Base-by-base conservation (phyloP, 23 red algal species). In the Cyanidioschyzon merolae region DNA sequence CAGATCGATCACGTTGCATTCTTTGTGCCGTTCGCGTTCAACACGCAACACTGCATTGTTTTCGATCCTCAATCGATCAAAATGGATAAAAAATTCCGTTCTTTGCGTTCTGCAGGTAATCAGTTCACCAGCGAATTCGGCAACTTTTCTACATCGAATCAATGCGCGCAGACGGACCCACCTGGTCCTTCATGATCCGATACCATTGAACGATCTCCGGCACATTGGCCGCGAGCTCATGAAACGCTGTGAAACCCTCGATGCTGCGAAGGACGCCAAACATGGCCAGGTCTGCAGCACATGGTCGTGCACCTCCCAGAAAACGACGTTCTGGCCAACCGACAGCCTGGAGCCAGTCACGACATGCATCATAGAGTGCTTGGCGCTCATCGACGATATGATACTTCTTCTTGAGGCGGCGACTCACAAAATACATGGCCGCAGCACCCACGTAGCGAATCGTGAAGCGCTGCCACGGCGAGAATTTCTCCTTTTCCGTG, bases 351-450 rank as follows among this genome's bases (percentile, higher is more conserved):
- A 79, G 76, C 88, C 88, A 98, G 26, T 80, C 59, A 34, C 75
- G 58, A 12, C 90, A 76, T 18, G 83, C 94, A 17, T 75, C 71
- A 40, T 89, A 86, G 31, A 98, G 77, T 25, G 79, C 83, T 41
- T 74, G 57, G 7, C 94, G 84, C 41, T 85, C 81, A 58, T 98
- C 88, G 36, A 84, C 88, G 82, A 98, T 98, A 36, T 82, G 35
- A 78, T 98, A 91, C 79, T 98, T 98, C 58, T 91, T 89, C 88
- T 98, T 91, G 37, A 98, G 59, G 40, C 87, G 86, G 59, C 79
- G 87, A 2, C 79, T 84, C 21, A 98, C 88, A 37, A 89, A 58
- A 76, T 89, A 98, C 94, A 98, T 98, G 17, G 87, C 86, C 0
- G 79, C 79, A 39, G 88, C 88, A 1, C 94, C 94, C 0, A 88